Evolutionary conservation across 2,329 filamentous ascomycete species (phyloP).

Genomic region (Apiospora phragmitis): DNA sequence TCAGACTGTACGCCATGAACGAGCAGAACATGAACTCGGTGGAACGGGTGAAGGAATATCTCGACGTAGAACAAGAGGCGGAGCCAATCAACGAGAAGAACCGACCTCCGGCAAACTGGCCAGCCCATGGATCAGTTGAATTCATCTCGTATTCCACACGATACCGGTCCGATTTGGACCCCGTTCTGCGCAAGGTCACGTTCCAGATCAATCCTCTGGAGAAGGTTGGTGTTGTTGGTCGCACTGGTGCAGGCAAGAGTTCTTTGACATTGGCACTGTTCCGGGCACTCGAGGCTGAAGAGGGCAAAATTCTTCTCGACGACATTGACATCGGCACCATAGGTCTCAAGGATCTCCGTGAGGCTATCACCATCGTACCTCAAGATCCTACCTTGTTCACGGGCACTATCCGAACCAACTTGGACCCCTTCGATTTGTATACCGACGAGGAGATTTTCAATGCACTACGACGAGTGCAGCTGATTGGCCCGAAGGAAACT

Average conservation of each 20-base stretch:
- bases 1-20: conserved; percentile 89
- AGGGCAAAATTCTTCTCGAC: conserved; percentile 87
- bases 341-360: conserved; percentile 87
- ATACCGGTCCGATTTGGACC: conserved; percentile 84
- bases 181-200: conserved; percentile 78
- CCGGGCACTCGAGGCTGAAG: conserved; percentile 87
- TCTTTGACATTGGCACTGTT: conserved; percentile 92
- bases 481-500: conserved; percentile 66
- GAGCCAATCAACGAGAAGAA: conserved; percentile 73
- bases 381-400: conserved; percentile 95
- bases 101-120: conserved; percentile 80
- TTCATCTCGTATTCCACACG: conserved; percentile 88
- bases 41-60: conserved; percentile 94
- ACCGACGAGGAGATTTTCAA: conserved; percentile 89
- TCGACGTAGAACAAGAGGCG: conserved; percentile 95
- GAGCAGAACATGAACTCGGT: conserved; percentile 99
- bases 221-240: conserved; percentile 94
- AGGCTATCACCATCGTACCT: conserved; percentile 95
- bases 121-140: conserved; percentile 79
- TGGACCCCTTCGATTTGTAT: conserved; percentile 89
- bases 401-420: conserved; percentile 86
- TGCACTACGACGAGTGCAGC: conserved; percentile 82
- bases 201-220: conserved; percentile 86
- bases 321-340: conserved; percentile 87
- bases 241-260: conserved; percentile 95